Conservation (phyloP, 106 monocot genomes). For the Allium cepa region DNA sequence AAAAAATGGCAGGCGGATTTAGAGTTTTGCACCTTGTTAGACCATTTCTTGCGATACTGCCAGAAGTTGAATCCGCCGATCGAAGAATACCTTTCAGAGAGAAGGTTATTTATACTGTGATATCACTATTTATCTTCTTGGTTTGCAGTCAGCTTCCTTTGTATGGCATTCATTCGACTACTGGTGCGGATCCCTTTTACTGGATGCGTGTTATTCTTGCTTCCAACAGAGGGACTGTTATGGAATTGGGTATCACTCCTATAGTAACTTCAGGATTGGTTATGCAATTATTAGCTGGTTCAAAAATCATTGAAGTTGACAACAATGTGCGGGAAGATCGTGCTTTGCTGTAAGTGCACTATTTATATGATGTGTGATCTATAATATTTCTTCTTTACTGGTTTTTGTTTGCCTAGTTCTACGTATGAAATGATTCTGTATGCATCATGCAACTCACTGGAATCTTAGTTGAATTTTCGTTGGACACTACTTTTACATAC, state of each 20-base stretch:
- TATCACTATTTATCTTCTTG: conserved; percentile 11
- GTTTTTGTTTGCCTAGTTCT: too few species aligned
- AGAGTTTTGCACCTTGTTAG: conserved; percentile 15
- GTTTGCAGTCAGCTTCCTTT: conserved; percentile 17
- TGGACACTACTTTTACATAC: too few species aligned
- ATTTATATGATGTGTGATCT: not conserved
- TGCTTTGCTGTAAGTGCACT: conserved; percentile 18
- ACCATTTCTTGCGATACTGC: conserved; percentile 8
- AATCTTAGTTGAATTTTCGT: too few species aligned
- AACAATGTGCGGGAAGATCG: conserved; percentile 26
- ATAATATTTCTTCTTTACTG: too few species aligned
- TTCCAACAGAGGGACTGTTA: conserved; percentile 16
- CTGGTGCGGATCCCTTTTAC: conserved; percentile 21
- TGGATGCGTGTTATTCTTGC: conserved; percentile 28
- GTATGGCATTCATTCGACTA: conserved; percentile 22
- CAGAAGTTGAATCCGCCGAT: conserved; percentile 11
- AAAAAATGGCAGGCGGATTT: conserved; percentile 18
- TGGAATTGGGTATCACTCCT: conserved; percentile 22
- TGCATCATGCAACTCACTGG: too few species aligned
- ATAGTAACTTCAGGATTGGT: conserved; percentile 26
- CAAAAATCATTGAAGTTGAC: conserved; percentile 20
- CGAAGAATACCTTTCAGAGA: conserved; percentile 17
- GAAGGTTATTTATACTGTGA: conserved; percentile 12
- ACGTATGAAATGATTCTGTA: too few species aligned
- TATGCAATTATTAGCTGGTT: conserved; percentile 20